Percentiles rank a stretch among this genome's conserved stretches.
Evolutionary conservation across 768 basidiomycete genomes (phyloP).

Genomic region (Chlorophyllum brunneum): DNA sequence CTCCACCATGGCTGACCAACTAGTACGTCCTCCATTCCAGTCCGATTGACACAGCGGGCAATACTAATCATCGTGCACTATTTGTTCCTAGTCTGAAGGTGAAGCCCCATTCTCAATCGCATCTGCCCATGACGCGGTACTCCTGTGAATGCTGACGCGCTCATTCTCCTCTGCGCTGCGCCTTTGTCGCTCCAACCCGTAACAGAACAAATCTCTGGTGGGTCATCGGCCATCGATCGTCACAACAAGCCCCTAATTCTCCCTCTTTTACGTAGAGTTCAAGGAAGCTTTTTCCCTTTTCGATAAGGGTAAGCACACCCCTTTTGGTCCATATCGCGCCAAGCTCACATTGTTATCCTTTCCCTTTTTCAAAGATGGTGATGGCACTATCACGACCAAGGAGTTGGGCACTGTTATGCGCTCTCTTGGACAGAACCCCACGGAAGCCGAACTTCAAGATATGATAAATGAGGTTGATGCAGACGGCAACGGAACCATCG

Average conservation of each 20-base stretch:
- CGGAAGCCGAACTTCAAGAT: constrained; percentile 38
- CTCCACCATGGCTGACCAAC: constrained; percentile 49
- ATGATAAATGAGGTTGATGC: constrained; percentile 44
- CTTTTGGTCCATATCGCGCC: constrained; percentile 7
- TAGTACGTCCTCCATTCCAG: constrained; percentile 34
- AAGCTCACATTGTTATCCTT: constrained; percentile 8
- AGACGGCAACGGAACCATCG: constrained; percentile 41
- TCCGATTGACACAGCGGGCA: background rate
- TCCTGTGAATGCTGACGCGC: background rate
- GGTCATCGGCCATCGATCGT: constrained; percentile 20
- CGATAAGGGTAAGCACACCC: constrained; percentile 71
- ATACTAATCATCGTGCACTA: constrained; percentile 12
- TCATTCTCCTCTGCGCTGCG: background rate
- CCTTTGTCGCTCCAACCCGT: constrained; percentile 10
- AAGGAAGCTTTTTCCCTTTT: constrained; percentile 99
- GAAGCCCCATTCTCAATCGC: constrained; percentile 17
- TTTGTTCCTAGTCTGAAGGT: constrained; percentile 52
- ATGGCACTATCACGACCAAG: constrained; percentile 42
- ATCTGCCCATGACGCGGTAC: background rate
- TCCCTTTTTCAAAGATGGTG: constrained; percentile 30
- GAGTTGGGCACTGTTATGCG: constrained; percentile 47
- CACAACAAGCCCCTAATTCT: constrained; percentile 1
- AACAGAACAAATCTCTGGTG: constrained; percentile 88
- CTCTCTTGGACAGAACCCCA: constrained; percentile 40
- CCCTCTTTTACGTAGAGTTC: constrained; percentile 58